A percentile compares a stretch with the other conserved stretches of the same genome.
Conservation (phyloP, 177 flowering plant species). For the Telopea speciosissima region DNA sequence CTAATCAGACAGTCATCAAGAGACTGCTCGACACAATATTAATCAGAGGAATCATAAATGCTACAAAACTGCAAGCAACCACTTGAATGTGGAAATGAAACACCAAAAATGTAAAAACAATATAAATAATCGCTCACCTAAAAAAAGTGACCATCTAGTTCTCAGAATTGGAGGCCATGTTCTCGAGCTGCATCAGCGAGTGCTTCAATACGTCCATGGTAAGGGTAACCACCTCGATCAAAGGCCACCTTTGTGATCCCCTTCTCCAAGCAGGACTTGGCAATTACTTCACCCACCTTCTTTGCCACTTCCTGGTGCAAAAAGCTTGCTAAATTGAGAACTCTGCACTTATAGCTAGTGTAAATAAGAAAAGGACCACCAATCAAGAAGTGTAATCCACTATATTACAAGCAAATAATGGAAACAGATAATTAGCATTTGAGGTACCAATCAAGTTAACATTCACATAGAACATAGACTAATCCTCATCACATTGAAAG, state of each 20-base stretch:
- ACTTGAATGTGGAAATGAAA: too few species aligned
- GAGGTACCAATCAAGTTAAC: not conserved
- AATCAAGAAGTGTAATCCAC: too few species aligned
- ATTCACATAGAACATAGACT: not conserved
- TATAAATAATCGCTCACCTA: not conserved
- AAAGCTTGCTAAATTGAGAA: conserved; percentile 7
- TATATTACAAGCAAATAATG: too few species aligned
- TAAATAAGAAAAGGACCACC: too few species aligned
- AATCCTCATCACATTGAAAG: not conserved
- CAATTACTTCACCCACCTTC: conserved; percentile 80
- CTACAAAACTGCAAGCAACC: too few species aligned
- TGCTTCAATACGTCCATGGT: conserved; percentile 91
- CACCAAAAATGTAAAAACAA: not conserved
- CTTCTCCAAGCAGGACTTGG: conserved; percentile 83
- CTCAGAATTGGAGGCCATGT: conserved; percentile 77
- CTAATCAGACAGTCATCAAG: too few species aligned
- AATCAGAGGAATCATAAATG: too few species aligned
- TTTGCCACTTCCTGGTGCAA: conserved; percentile 78
- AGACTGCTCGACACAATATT: too few species aligned
- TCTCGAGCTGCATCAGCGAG: conserved; percentile 92
- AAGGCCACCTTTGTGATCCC: conserved; percentile 88
- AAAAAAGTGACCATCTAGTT: not conserved
- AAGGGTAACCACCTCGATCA: conserved; percentile 91
- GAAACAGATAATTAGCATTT: not conserved
- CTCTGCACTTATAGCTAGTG: not conserved